Evolutionary conservation across 176 grass and related monocot species (phyloP), one percentile per base, ranked within the genome.

Genomic region (Guadua angustifolia): DNA sequence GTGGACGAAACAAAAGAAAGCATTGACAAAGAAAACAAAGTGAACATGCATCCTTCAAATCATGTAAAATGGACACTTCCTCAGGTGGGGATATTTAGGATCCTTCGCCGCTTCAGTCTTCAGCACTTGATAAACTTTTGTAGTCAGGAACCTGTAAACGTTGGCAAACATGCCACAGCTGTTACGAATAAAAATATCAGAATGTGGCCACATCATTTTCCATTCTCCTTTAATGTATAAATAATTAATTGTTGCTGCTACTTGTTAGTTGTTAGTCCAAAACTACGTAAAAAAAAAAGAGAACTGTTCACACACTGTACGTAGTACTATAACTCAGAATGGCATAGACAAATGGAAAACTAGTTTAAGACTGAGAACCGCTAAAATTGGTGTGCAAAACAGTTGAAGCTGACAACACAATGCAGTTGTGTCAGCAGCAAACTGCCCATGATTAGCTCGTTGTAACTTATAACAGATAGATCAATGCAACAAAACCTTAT

Each of bases 141-240:
- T 57, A n/a, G 9, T 75, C 84, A 53, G 60, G 68, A 69, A 75
- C 84, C 89, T 87, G 80, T 79, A 80, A 66, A 69, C 53, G 44
- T 49, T 33, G 18, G n/a, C 16, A 50, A 60, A 58, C 17, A 38
- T 25, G 5, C 4, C 56, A 57, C 33, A 74, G 55, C 43, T 78
- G 33, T 50, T 77, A 38, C 44, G 7, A 29, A 19, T 32, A 4
- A 35, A 29, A 39, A 53, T 33, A 15, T 14, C 6, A 42, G 4
- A 63, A 64, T 16, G 2, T 29, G 62, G 2, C 26, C 5, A 44
- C 26, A 25, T 0, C 3, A 64, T 21, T 66, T n/a, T 39, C 16
- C 5, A 10, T 26, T 47, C 44, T 49, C 1, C 13, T 3, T 9
- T 50, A 14, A 32, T 52, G 22, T 13, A 26, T 7, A 56, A 5